Evolutionary conservation across 805 yeast species (phyloP).

Genomic region (Nakazawaea anatomiae): DNA sequence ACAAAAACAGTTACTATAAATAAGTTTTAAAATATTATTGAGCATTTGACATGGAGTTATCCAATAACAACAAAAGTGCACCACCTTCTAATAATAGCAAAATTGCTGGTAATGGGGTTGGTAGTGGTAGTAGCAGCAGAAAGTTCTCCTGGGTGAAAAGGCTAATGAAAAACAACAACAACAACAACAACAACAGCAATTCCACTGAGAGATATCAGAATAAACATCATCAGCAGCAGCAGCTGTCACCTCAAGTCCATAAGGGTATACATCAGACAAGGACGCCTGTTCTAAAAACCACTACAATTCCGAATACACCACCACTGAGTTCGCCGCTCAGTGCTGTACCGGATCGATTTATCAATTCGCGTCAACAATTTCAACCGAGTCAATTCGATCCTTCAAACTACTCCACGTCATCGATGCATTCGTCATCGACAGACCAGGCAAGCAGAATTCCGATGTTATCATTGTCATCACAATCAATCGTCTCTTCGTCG

Average conservation of each 20-base stretch:
- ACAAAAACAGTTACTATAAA: background rate
- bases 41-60: background rate
- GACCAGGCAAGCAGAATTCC: constrained; percentile 8
- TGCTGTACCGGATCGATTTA: background rate
- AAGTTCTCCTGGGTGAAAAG: constrained; percentile 30
- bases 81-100: background rate
- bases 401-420: background rate
- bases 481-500: constrained; percentile 4
- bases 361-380: background rate
- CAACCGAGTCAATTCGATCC: constrained; percentile 1
- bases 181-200: background rate
- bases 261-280: background rate
- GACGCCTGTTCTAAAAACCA: background rate
- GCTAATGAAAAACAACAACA: constrained; percentile 22
- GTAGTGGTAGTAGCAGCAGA: background rate
- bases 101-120: background rate
- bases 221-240: background rate
- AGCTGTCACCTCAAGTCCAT: background rate
- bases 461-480: constrained; percentile 8
- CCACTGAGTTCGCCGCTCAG: background rate
- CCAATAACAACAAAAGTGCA: background rate
- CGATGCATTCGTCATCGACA: background rate
- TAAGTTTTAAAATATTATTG: too few species aligned
- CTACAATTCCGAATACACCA: background rate
- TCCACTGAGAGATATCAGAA: background rate